These are phyloP conservation scores for Ramularia endophylla DNA, from an alignment of 2,329 filamentous ascomycete genomes.

Conservation along the genomic window DNA sequence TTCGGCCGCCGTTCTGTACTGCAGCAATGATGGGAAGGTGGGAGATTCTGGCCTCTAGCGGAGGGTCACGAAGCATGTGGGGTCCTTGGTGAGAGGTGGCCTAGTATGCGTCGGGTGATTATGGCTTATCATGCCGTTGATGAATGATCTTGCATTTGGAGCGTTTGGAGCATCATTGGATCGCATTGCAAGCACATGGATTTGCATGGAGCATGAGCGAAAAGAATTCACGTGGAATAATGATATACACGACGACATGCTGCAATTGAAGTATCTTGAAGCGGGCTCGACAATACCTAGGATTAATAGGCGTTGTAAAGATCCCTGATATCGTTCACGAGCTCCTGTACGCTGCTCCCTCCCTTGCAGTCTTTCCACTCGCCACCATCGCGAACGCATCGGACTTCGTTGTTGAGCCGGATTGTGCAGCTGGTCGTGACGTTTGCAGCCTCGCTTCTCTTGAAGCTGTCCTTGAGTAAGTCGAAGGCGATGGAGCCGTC, in stretches of 20 bases:
- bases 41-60: slow-evolving; percentile 22
- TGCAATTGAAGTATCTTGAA: no score
- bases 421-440: slow-evolving; percentile 45
- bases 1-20: slow-evolving; percentile 22
- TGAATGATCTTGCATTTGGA: no score
- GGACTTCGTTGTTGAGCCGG: slow-evolving; percentile 67
- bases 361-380: slow-evolving; percentile 73
- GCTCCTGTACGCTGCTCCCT: slow-evolving; percentile 61
- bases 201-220: no score
- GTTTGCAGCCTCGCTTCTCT: slow-evolving; percentile 50
- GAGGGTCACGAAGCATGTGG: slow-evolving; percentile 22
- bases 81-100: slow-evolving; percentile 24
- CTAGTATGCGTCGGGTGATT: no score
- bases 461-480: slow-evolving; percentile 54
- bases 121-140: no score
- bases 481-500: slow-evolving; percentile 65
- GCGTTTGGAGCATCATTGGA: no score
- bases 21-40: slow-evolving; percentile 23
- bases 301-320: slow-evolving; percentile 3
- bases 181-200: no score
- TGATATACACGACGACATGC: no score
- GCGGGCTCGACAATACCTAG: no score
- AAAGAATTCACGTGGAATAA: no score
- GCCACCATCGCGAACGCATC: slow-evolving; percentile 76
- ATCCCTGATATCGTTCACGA: slow-evolving; percentile 61